These are phyloP conservation scores for Penicillium griseofulvum DNA, from an alignment of 2,329 filamentous ascomycete genomes.

Conservation along the genomic window DNA sequence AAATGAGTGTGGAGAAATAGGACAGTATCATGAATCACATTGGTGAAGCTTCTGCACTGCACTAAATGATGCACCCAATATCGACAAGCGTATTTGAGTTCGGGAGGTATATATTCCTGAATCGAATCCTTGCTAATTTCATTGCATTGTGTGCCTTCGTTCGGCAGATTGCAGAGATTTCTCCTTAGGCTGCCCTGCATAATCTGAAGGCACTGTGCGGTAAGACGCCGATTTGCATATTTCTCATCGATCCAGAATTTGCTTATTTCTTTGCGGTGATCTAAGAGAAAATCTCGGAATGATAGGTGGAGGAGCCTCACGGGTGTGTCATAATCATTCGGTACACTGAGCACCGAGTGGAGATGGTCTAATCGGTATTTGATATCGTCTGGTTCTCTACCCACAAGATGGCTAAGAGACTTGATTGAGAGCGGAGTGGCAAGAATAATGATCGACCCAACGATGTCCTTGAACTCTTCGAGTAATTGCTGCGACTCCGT, in stretches of 20 bases:
- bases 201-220: not conserved
- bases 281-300: slow-evolving; percentile 10
- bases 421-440: slow-evolving; percentile 5
- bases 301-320: slow-evolving; percentile 7
- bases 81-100: slow-evolving; percentile 5
- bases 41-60: slow-evolving; percentile 4
- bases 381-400: not conserved
- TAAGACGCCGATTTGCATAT: not conserved
- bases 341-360: slow-evolving; percentile 9
- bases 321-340: not conserved
- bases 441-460: slow-evolving; percentile 6
- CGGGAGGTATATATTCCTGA: not conserved
- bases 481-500: slow-evolving; percentile 3
- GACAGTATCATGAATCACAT: slow-evolving; percentile 1
- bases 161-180: slow-evolving; percentile 9
- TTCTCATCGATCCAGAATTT: slow-evolving; percentile 1
- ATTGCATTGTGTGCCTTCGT: not conserved
- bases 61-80: slow-evolving; percentile 29
- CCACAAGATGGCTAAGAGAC: not conserved
- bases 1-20: too few species aligned
- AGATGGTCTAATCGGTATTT: not conserved
- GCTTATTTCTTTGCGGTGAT: not conserved
- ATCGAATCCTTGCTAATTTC: not conserved
- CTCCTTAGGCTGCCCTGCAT: not conserved
- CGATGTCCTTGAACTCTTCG: slow-evolving; percentile 5